Evolutionary conservation across 495 filamentous ascomycete genomes (phyloP).

Genomic region (Penicillium silybi): DNA sequence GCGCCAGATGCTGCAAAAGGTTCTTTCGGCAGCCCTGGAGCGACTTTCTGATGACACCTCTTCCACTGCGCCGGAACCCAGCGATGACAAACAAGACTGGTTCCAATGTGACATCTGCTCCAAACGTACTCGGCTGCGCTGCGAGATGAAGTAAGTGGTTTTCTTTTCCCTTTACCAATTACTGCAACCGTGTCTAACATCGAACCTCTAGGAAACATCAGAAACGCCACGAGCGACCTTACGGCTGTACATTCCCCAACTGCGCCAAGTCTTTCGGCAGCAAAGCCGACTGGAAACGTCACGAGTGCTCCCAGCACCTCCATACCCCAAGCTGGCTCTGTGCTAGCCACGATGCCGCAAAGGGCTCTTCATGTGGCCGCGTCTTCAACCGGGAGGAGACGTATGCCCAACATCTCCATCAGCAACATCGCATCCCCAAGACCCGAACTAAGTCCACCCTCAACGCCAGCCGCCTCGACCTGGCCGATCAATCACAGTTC

Average conservation of each 20-base stretch:
- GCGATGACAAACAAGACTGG: slow-evolving; percentile 32
- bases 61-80: slow-evolving; percentile 9
- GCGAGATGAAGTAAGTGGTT: slow-evolving; percentile 64
- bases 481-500: slow-evolving; percentile 65
- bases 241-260: slow-evolving; percentile 73
- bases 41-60: slow-evolving; percentile 23
- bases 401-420: slow-evolving; percentile 57
- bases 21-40: slow-evolving; percentile 32
- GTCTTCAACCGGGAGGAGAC: slow-evolving; percentile 58
- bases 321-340: slow-evolving; percentile 78
- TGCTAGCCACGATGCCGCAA: slow-evolving; percentile 33
- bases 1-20: slow-evolving; percentile 34
- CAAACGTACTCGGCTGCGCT: slow-evolving; percentile 55
- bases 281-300: slow-evolving; percentile 96
- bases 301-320: slow-evolving; percentile 85
- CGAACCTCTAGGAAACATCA: slow-evolving; percentile 66
- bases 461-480: slow-evolving; percentile 55
- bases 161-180: too few species aligned
- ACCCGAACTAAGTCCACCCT: neutral
- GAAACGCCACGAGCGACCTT: slow-evolving; percentile 83
- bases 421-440: slow-evolving; percentile 36
- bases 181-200: slow-evolving; percentile 10
- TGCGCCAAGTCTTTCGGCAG: slow-evolving; percentile 82
- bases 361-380: slow-evolving; percentile 46
- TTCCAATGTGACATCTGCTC: slow-evolving; percentile 51